Percentiles rank a stretch among this genome's conserved stretches.
Conservation (phyloP, 148 eudicot genomes). For the Tetragonia tetragonoides region DNA sequence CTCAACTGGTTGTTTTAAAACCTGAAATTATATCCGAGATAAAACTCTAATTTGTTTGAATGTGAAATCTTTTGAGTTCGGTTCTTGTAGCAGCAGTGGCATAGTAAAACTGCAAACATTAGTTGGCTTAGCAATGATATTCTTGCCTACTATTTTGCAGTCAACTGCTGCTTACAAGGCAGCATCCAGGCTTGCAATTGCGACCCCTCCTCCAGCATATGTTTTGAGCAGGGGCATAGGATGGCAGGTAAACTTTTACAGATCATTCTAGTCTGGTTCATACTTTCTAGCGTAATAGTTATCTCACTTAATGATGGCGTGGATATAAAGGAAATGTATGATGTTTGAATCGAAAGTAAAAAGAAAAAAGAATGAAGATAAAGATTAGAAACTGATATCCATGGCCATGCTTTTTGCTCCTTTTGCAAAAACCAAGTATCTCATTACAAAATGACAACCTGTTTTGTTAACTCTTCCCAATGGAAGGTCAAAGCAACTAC, state of each 20-base stretch:
- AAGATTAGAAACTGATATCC: no score
- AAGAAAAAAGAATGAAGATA: neutral
- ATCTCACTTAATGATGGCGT: neutral
- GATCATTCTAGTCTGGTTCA: neutral
- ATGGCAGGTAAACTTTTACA: conserved; percentile 71
- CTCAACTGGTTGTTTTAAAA: neutral
- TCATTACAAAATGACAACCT: no score
- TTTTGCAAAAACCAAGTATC: neutral
- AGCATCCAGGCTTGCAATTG: conserved; percentile 97
- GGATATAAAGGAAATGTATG: neutral
- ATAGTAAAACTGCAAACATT: no score
- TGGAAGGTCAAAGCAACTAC: no score
- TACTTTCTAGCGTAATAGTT: conserved; percentile 5
- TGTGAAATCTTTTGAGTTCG: neutral
- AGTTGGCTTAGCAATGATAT: neutral
- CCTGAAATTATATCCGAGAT: neutral
- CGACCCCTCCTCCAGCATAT: conserved; percentile 99
- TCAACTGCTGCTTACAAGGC: conserved; percentile 96
- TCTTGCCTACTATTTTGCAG: conserved; percentile 38
- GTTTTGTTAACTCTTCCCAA: no score
- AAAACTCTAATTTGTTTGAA: neutral
- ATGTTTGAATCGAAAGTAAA: neutral
- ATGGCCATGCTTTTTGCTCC: neutral
- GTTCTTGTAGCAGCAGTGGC: neutral
- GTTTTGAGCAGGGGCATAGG: conserved; percentile 98